Percentiles rank a stretch among this genome's conserved stretches.
Evolutionary conservation across 345 rosid genomes (phyloP).

Genomic region (Salix koriyanagi): DNA sequence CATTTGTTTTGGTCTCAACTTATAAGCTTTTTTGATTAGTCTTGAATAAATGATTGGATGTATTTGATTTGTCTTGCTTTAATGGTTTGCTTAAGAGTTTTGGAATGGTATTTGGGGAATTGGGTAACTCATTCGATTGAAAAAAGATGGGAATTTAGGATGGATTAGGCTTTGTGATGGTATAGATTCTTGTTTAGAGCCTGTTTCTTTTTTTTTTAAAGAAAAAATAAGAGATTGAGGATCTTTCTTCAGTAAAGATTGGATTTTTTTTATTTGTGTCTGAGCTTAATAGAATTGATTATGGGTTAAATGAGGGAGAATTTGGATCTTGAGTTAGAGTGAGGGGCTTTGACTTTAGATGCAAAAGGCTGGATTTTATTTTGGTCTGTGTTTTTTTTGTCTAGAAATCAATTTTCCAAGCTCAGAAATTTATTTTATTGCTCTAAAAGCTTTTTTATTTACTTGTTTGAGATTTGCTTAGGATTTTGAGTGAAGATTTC

Average conservation of each 20-base stretch:
- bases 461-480: no score
- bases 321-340: not conserved
- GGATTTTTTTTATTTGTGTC: not conserved
- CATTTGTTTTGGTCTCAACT: not conserved
- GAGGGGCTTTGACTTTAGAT: conserved; percentile 11
- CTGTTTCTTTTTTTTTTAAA: not conserved
- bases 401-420: not conserved
- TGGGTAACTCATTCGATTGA: conserved; percentile 10
- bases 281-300: not conserved
- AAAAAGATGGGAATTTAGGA: not conserved
- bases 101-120: conserved; percentile 15
- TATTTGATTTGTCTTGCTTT: conserved; percentile 5
- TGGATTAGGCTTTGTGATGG: not conserved
- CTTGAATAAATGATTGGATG: conserved; percentile 13
- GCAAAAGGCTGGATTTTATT: not conserved
- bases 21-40: conserved; percentile 9
- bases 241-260: not conserved
- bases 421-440: not conserved
- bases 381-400: not conserved
- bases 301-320: not conserved
- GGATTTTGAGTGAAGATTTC: no score
- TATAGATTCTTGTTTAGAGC: not conserved
- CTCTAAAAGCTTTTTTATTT: no score
- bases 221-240: not conserved
- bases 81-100: not conserved